phyloP scores from a whole-genome alignment of 805 yeast species.

The Starmerella tilneyi region DNA sequence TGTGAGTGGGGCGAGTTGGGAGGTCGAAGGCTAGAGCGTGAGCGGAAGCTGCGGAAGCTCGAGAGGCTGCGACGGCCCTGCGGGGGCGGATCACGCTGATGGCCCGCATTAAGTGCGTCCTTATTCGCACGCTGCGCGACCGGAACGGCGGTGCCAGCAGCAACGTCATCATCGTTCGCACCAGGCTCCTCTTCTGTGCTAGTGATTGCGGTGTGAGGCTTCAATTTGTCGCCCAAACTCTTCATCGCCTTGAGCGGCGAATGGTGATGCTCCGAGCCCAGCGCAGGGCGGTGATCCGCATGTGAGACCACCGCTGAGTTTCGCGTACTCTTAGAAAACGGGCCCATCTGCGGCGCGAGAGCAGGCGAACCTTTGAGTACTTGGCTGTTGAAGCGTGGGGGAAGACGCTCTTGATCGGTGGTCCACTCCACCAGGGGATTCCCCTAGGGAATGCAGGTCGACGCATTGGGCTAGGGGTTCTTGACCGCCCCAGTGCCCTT shows the following conservation, averaged over 20 bases:
- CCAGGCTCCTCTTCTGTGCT: constrained; percentile 27
- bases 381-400: too few relatives aligned
- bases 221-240: constrained; percentile 22
- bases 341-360: too few relatives aligned
- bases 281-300: constrained; percentile 17
- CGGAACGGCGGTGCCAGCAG: constrained; percentile 29
- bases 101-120: constrained; percentile 27
- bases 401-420: too few relatives aligned
- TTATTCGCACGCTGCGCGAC: constrained; percentile 26
- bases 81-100: constrained; percentile 1
- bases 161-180: constrained; percentile 18
- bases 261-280: constrained; percentile 5
- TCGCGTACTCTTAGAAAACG: constrained; percentile 16
- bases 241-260: constrained; percentile 21
- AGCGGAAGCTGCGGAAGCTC: constrained; percentile 16
- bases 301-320: constrained; percentile 17
- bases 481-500: too few relatives aligned
- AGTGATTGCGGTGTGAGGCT: constrained; percentile 28
- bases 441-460: too few relatives aligned
- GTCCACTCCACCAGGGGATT: too few relatives aligned
- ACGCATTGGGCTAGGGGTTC: too few relatives aligned
- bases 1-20: background rate
- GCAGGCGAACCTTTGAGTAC: too few relatives aligned
- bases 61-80: constrained; percentile 12
- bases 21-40: background rate